These are phyloP conservation scores for Solanum tarijense DNA, from an alignment of 257 asterid genomes.

Conservation along the genomic window DNA sequence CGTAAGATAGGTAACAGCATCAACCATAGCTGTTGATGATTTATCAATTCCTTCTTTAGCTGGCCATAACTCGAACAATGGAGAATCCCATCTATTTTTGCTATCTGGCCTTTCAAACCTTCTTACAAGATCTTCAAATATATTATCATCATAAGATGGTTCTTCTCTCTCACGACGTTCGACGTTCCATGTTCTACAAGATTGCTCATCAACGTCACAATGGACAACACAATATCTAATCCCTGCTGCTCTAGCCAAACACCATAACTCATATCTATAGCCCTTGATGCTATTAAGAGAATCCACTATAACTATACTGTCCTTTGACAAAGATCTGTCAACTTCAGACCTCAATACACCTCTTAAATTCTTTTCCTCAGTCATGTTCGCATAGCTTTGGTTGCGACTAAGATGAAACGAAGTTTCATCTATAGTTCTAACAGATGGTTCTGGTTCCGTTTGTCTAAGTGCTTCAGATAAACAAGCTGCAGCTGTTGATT, in stretches of 20 bases:
- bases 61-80: constrained; percentile 74
- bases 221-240: constrained; percentile 79
- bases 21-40: constrained; percentile 52
- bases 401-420: constrained; percentile 83
- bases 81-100: constrained; percentile 95
- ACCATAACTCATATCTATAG: constrained; percentile 94
- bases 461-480: constrained; percentile 74
- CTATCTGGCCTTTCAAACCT: constrained; percentile 95
- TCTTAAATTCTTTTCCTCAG: constrained; percentile 80
- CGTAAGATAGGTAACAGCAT: constrained; percentile 66
- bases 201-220: constrained; percentile 52
- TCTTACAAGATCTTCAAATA: constrained; percentile 68
- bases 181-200: constrained; percentile 69
- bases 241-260: constrained; percentile 95
- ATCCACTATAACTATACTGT: constrained; percentile 68
- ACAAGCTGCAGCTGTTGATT: constrained; percentile 70
- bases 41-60: constrained; percentile 56
- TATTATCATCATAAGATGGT: constrained; percentile 44
- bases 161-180: constrained; percentile 45
- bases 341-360: constrained; percentile 96
- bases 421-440: constrained; percentile 61
- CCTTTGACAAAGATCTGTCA: constrained; percentile 76
- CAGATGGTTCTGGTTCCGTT: constrained; percentile 51
- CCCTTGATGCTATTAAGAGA: constrained; percentile 96
- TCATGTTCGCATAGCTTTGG: constrained; percentile 75